Evolutionary conservation across 73 alveolate genomes (phyloP).

Genomic region (Effrenium voratum): DNA sequence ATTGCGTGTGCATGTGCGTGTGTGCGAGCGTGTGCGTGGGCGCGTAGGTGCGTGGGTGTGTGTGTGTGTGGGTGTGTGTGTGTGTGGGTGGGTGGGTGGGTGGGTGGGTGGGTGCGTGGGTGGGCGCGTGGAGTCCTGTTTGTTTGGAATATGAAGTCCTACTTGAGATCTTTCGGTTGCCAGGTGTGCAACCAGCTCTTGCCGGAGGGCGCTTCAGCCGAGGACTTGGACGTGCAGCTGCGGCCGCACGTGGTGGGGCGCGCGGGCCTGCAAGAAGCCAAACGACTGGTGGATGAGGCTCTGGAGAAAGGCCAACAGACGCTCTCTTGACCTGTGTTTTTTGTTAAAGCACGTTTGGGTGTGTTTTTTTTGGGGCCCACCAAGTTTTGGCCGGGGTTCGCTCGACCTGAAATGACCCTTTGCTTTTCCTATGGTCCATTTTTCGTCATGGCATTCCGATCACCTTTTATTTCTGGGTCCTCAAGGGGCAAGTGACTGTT

Average conservation of each 20-base stretch:
- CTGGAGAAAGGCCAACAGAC: constrained; percentile 70
- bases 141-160: background rate
- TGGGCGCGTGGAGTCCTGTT: background rate
- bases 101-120: background rate
- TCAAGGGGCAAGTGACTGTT: too few relatives aligned
- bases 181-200: background rate
- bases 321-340: background rate
- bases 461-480: too few relatives aligned
- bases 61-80: background rate
- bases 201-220: background rate
- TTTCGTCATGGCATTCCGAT: too few relatives aligned
- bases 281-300: constrained; percentile 32
- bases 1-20: background rate
- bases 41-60: background rate
- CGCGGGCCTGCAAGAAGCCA: constrained; percentile 13
- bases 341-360: too few relatives aligned
- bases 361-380: too few relatives aligned
- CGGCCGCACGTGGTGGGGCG: background rate
- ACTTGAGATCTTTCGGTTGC: background rate
- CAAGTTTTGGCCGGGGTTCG: too few relatives aligned
- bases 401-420: too few relatives aligned
- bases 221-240: background rate
- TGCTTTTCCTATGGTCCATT: too few relatives aligned
- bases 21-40: background rate
- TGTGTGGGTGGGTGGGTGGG: too few relatives aligned